phyloP scores from a whole-genome alignment of 169 alveolate species.

The Plasmodium berghei region DNA sequence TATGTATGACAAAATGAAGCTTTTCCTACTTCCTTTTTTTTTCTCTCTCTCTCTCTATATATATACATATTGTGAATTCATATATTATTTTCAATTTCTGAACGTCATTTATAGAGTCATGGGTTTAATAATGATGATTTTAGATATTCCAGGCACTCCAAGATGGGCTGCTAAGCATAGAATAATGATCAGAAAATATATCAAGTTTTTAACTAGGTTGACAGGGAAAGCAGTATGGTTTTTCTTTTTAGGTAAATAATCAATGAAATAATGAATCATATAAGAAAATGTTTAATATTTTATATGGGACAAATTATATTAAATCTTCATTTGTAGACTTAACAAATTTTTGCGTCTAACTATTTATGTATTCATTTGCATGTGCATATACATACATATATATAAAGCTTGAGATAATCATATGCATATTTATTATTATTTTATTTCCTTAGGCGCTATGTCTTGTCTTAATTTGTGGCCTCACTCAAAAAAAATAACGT shows the following conservation, averaged over 20 bases:
- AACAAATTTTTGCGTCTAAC: too few species aligned
- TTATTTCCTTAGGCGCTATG: constrained; percentile 43
- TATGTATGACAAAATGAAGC: too few species aligned
- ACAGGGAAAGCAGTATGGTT: constrained; percentile 92
- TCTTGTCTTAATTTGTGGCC: constrained; percentile 74
- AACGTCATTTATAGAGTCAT: constrained; percentile 79
- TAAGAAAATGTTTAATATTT: too few species aligned
- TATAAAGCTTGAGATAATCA: neutral
- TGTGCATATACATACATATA: neutral
- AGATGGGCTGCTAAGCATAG: constrained; percentile 93
- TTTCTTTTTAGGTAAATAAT: constrained; percentile 82
- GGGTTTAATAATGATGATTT: constrained; percentile 89
- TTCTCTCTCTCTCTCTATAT: too few species aligned
- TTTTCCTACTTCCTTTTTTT: too few species aligned
- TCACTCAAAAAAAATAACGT: constrained; percentile 71
- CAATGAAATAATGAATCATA: neutral
- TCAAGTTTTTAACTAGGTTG: constrained; percentile 89
- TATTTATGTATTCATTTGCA: neutral
- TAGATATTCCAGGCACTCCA: constrained; percentile 94
- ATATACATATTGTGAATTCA: too few species aligned
- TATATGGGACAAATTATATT: too few species aligned
- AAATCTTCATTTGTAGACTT: too few species aligned
- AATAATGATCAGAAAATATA: constrained; percentile 85
- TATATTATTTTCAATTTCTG: too few species aligned
- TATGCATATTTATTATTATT: neutral